Conservation (phyloP, 805 yeast species). For the Wickerhamomyces silvicola region DNA sequence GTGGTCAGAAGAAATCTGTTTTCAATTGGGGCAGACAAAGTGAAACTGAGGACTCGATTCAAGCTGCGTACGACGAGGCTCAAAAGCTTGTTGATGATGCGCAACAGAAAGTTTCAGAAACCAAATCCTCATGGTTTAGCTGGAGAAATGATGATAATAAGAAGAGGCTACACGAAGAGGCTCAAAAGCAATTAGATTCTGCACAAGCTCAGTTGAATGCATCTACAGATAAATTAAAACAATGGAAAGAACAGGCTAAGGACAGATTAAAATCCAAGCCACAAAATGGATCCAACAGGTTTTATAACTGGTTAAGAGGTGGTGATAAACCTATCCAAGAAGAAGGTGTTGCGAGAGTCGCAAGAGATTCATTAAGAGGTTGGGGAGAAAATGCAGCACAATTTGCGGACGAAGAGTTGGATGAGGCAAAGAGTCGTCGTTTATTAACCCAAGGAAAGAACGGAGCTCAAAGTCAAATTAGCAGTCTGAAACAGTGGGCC, state of each 20-base stretch:
- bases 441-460: neutral
- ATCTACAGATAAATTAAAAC: constrained; percentile 10
- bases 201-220: constrained; percentile 17
- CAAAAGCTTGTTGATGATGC: constrained; percentile 28
- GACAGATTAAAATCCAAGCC: constrained; percentile 6
- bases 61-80: constrained; percentile 23
- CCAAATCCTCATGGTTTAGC: constrained; percentile 25
- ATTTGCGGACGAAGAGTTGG: constrained; percentile 36
- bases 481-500: constrained; percentile 20
- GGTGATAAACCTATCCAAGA: constrained; percentile 23
- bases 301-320: constrained; percentile 24
- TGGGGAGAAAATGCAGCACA: constrained; percentile 41
- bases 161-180: constrained; percentile 20
- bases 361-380: constrained; percentile 34
- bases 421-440: constrained; percentile 10
- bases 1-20: constrained; percentile 5
- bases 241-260: constrained; percentile 16
- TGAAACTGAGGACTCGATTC: constrained; percentile 9
- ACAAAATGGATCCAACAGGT: constrained; percentile 8
- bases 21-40: constrained; percentile 15
- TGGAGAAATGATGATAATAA: constrained; percentile 19
- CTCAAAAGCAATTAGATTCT: constrained; percentile 19
- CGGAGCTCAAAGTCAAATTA: constrained; percentile 3
- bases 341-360: constrained; percentile 26
- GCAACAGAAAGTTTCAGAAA: constrained; percentile 27